These are phyloP conservation scores for Skeletonema tropicum DNA, from an alignment of 108 stramenopile genomes.

Conservation along the genomic window DNA sequence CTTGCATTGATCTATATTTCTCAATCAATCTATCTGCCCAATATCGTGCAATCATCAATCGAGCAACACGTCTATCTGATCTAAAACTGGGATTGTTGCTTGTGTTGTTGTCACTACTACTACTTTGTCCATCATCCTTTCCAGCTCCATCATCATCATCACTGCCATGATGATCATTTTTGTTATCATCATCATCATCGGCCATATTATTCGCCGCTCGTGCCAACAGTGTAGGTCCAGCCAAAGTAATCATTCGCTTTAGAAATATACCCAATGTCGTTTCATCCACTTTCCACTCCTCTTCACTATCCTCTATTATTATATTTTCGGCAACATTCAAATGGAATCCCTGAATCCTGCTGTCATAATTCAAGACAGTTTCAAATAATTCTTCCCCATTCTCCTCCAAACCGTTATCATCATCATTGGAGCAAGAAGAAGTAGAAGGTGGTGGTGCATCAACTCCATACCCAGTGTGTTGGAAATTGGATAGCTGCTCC, in stretches of 20 bases:
- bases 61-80: conserved; percentile 83
- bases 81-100: conserved; percentile 62
- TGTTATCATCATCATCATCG: conserved; percentile 44
- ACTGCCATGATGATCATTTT: too few species aligned
- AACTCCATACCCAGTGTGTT: conserved; percentile 63
- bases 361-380: conserved; percentile 56
- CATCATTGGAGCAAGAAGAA: background rate
- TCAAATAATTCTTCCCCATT: conserved; percentile 69
- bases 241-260: conserved; percentile 59
- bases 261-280: conserved; percentile 45
- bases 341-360: conserved; percentile 69
- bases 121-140: conserved; percentile 3
- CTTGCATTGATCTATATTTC: too few species aligned
- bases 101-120: too few species aligned
- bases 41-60: conserved; percentile 80
- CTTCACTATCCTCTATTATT: conserved; percentile 14
- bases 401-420: conserved; percentile 20
- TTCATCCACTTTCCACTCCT: conserved; percentile 36
- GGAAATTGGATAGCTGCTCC: conserved; percentile 85
- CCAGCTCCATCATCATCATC: conserved; percentile 33
- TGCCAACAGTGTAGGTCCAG: conserved; percentile 76
- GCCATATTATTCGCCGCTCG: conserved; percentile 25
- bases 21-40: too few species aligned
- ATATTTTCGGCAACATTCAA: conserved; percentile 35
- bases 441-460: conserved; percentile 75